Percentiles rank a stretch among this genome's conserved stretches.
Evolutionary conservation across 75 land plant genomes (phyloP).

Genomic region (Pinus taeda): DNA sequence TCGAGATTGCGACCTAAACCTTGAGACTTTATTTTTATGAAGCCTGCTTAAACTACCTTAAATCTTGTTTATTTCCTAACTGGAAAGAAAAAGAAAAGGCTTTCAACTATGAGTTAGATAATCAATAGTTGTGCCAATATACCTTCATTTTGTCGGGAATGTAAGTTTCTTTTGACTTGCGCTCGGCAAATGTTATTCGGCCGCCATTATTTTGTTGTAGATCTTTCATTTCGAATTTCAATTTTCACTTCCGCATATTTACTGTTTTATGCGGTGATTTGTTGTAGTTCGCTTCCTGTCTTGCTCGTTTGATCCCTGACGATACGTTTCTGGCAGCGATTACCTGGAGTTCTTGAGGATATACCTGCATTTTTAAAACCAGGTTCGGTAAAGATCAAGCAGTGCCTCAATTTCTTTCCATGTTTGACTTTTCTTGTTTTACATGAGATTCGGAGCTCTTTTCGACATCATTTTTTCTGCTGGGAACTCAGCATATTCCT

Average conservation of each 20-base stretch:
- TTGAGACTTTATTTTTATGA: neutral
- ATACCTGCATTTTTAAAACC: neutral
- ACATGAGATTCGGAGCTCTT: neutral
- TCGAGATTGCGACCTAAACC: neutral
- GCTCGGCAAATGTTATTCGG: neutral
- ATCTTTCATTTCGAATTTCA: neutral
- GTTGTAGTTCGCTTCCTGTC: neutral
- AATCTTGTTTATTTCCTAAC: neutral
- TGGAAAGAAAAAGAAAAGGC: neutral
- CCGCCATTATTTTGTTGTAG: neutral
- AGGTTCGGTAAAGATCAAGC: neutral
- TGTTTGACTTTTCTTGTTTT: neutral
- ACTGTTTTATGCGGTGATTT: neutral
- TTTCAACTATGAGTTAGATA: neutral
- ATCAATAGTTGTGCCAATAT: neutral
- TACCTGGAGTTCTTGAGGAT: neutral
- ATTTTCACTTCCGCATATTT: neutral
- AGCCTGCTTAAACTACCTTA: neutral
- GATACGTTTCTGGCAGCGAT: neutral
- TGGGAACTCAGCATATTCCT: neutral
- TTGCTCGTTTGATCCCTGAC: neutral
- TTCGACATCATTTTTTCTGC: neutral
- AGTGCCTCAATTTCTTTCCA: neutral
- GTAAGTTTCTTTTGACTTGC: neutral
- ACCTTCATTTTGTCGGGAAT: neutral